phyloP scores from a whole-genome alignment of 2,329 filamentous ascomycete genomes.

The Fusarium mangiferae region DNA sequence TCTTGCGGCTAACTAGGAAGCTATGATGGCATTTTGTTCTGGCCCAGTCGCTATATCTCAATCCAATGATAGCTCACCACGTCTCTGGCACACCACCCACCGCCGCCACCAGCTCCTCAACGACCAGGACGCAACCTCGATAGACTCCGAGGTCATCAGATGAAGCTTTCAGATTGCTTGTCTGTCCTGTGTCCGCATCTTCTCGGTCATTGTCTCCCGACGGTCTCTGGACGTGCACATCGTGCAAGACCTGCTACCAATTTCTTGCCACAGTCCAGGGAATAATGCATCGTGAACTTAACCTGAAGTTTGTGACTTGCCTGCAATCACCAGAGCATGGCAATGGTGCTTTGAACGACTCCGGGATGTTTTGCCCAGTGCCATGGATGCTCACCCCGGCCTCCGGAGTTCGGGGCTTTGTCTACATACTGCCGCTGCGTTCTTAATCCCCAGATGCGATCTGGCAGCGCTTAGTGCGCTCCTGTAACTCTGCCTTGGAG shows the following conservation, averaged over 20 bases:
- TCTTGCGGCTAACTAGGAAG: slow-evolving; percentile 13
- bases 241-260: slow-evolving; percentile 2
- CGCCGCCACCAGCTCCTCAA: slow-evolving; percentile 40
- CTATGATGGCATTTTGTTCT: slow-evolving; percentile 36
- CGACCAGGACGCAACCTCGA: slow-evolving; percentile 33
- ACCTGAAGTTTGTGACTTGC: slow-evolving; percentile 8
- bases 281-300: slow-evolving; percentile 5
- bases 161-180: slow-evolving; percentile 17
- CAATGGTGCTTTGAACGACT: slow-evolving; percentile 25
- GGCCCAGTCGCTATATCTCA: slow-evolving; percentile 37
- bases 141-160: slow-evolving; percentile 34
- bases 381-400: slow-evolving; percentile 34
- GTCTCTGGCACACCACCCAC: slow-evolving; percentile 49
- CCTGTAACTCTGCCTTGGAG: slow-evolving; percentile 41
- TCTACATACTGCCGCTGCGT: slow-evolving; percentile 44
- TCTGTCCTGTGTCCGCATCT: slow-evolving; percentile 1
- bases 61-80: slow-evolving; percentile 51
- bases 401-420: slow-evolving; percentile 41
- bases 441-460: slow-evolving; percentile 44
- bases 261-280: neutral
- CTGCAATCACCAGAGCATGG: slow-evolving; percentile 24
- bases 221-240: neutral
- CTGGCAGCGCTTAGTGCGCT: slow-evolving; percentile 46
- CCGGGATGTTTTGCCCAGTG: slow-evolving; percentile 39
- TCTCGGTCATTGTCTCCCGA: slow-evolving; percentile 13